Base-by-base conservation (phyloP, 768 basidiomycete species). In the Tricholoma hemisulphureum region DNA sequence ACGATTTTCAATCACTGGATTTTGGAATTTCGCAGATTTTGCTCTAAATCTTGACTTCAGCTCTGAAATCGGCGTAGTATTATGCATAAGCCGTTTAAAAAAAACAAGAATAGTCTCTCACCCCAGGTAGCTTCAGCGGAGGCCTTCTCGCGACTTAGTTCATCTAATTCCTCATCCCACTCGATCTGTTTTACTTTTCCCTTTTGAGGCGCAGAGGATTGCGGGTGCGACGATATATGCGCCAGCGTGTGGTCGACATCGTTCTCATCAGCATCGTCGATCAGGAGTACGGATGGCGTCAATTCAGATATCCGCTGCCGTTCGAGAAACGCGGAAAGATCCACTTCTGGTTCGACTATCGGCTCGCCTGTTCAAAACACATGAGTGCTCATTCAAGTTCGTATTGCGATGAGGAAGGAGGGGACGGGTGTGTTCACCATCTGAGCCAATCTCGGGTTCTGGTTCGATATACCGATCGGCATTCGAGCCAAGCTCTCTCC, bases 51-150 rank as follows among this genome's bases (percentile, higher is more conserved):
- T 75, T 2, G 73, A 71, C 63, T 86, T 87, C 20, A 88, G 69
- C 57, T 87, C 87, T 88, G 67, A 28, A 10, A 23, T 26, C 4
- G 21, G 13, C 28, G 11, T 31, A 32, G 5, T 31, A 20, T 48
- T 20, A 49, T 0, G 56, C 29, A 58, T 21, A 35, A 29, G 18
- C 16, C 48, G 29, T 14, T 11, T 43, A 21, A 34, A 53, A 48
- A 21, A 34, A 53, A 48, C 18, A 35, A 18, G 53, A 31, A 24
- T 31, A 52, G 24, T 16, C 20, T 61, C 76, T 43, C 53, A 89
- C 91, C 91, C 79, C 89, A 77, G 21, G 81, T 81, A 11, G 91
- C 91, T 58, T 92, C 90, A 0, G 90, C 89, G 5, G 81, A 79
- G 2, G 81, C 80, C 64, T 91, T 93, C 60, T 91, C 89, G 20